Evolutionary conservation across 257 asterid species (phyloP).

Genomic region (Solanum bulbocastanum): DNA sequence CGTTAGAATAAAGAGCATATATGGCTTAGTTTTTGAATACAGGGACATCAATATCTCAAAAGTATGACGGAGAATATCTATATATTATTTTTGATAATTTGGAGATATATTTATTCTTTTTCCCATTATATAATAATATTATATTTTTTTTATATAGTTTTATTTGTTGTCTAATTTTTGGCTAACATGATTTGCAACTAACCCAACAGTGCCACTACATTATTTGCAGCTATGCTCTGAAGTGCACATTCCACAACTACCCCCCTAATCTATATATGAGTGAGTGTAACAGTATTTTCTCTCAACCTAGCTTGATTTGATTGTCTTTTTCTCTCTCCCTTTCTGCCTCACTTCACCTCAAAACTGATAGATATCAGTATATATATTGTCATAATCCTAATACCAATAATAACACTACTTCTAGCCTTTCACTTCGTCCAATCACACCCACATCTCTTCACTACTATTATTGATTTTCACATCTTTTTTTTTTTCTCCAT

Average conservation of each 20-base stretch:
- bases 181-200: background rate
- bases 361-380: background rate
- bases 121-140: no score
- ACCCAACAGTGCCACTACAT: background rate
- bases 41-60: no score
- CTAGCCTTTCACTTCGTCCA: conserved; percentile 3
- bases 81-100: rapidly evolving
- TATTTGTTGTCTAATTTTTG: no score
- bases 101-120: no score
- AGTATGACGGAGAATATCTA: rapidly evolving
- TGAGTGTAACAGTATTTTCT: background rate
- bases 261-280: background rate
- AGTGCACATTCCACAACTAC: background rate
- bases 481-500: background rate
- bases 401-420: background rate
- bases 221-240: background rate
- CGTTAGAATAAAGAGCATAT: no score
- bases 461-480: background rate
- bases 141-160: no score
- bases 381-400: conserved; percentile 1
- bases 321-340: background rate
- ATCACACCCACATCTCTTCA: conserved; percentile 1
- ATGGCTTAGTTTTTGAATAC: no score
- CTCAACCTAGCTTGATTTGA: background rate
- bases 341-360: background rate